Base-by-base conservation (phyloP, 805 yeast species). In the Saturnispora zaruensis region DNA sequence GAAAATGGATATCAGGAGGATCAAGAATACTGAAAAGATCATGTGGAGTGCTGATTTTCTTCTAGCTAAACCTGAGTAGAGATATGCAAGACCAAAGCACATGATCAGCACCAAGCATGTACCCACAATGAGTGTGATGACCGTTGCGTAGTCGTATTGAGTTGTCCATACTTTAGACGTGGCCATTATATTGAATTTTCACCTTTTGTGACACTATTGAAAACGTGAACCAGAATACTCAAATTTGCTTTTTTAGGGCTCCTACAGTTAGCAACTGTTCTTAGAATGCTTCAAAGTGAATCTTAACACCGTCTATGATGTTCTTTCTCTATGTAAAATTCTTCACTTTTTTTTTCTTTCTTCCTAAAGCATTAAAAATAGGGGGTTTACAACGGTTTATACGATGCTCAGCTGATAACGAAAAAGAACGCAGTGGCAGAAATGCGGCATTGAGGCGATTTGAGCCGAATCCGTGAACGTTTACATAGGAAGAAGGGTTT, bases 41-140 rank as follows among this genome's bases (percentile, higher is more conserved):
- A 87, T 77, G 16, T 91, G 82, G 43, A 89, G 71, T 0, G 96
- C 96, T n/a, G 88, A 81, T 65, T 89, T 89, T 60, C 96, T 72
- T 62, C 96, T 73, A 11, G 96, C 91, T 53, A 90, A 73, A 14
- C 98, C 99, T 9, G 96, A 83, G 66, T 91, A 91, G 37, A 91
- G 73, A 62, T 90, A 87, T 3, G 95, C 97, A 59, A 91, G 78
- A 16, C 97, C 98, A 18, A 97, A 96, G 25, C 91, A 79, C 98
- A 91, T 91, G 58, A 90, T 73, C 70, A 91, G 78, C 47, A 90
- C 95, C 60, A 87, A 63, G 23, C 86, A 78, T 1, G 86, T 73
- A 33, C 85, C 84, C 7, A 80, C 59, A 14, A 83, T 68, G 55
- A 84, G 73, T 56, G 82, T 71, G 23, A 72, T 65, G 11, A 76